Evolutionary conservation across 2,329 filamentous ascomycete genomes (phyloP), one percentile per base, ranked within the genome.

Genomic region (Leptographium lundbergii): DNA sequence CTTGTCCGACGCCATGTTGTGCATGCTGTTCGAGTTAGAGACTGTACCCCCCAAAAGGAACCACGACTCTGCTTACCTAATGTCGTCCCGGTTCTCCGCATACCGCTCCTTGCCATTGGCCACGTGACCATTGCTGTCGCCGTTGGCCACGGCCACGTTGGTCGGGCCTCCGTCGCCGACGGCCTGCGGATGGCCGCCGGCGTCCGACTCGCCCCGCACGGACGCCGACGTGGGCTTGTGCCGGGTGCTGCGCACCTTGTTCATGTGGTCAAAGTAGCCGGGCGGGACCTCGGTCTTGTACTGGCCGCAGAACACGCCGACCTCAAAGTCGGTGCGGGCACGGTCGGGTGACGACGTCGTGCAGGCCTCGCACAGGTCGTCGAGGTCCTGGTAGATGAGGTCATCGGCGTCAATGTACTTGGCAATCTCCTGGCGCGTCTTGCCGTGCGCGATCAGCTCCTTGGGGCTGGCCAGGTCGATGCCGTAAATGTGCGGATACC

Each of bases 241-340:
- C 70, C 89, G 84, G 53, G 45, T 57, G 47, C 87, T 87, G 57
- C 89, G 79, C n/a, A 91, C 72, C 61, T 80, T 75, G 72, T 89
- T 86, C 9, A 95, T 77, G 67, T 91, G 89, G 64, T 89, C 82
- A 65, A 96, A 92, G 73, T 96, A 96, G 50, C 81, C 84, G 6
- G 85, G 79, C 1, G 86, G 81, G 2, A 96, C 87, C 0, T 84
- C 83, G 0, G 92, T 96, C 61, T 89, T 79, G 71, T 96, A 96
- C 63, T 85, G 84, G 48, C 92, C 91, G 67, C 85, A 91, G 75
- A 96, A 96, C 10, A 96, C 91, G 58, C 92, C 91, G 3, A 95
- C 85, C 69, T 96, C 92, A 64, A 96, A 96, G 59, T 86, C 77
- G 13, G 77, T 77, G 65, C 81, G 69, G 47, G 70, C 69, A 61